Evolutionary conservation across 2,329 filamentous ascomycete genomes (phyloP).

Genomic region (Claviceps digitariae): DNA sequence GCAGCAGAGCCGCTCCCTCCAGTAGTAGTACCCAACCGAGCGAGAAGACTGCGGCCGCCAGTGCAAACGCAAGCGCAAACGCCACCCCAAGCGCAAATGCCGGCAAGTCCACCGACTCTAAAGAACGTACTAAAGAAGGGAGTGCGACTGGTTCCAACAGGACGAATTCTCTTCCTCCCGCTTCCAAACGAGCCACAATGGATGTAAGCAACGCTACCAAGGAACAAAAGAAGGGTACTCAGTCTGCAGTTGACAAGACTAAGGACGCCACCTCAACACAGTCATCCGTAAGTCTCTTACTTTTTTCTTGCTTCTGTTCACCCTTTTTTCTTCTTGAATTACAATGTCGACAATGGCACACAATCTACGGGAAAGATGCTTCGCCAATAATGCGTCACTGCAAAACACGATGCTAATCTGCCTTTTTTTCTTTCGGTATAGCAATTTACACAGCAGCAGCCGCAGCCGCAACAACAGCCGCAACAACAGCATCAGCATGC

Average conservation of each 20-base stretch:
- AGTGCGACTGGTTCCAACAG: conserved; percentile 18
- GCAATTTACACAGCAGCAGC: not conserved
- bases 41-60: conserved; percentile 22
- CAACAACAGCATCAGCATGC: conserved; percentile 3
- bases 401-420: not conserved
- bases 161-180: conserved; percentile 21
- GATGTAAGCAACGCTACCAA: conserved; percentile 24
- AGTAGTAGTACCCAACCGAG: conserved; percentile 13
- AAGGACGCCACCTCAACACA: conserved; percentile 24
- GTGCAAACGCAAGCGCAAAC: conserved; percentile 5
- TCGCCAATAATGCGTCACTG: not conserved
- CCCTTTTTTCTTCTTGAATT: too few relatives aligned
- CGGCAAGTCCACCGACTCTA: conserved; percentile 20
- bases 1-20: conserved; percentile 22
- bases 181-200: conserved; percentile 30
- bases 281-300: conserved; percentile 24
- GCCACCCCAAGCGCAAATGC: conserved; percentile 12
- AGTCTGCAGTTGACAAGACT: conserved; percentile 22
- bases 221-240: conserved; percentile 33
- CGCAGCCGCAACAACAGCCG: not conserved
- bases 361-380: not conserved
- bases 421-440: not conserved
- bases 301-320: not conserved
- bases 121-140: conserved; percentile 23
- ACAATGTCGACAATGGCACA: not conserved